Evolutionary conservation across 1,284 basidiomycete genomes (phyloP).

Genomic region (Phenoliferia sp.): DNA sequence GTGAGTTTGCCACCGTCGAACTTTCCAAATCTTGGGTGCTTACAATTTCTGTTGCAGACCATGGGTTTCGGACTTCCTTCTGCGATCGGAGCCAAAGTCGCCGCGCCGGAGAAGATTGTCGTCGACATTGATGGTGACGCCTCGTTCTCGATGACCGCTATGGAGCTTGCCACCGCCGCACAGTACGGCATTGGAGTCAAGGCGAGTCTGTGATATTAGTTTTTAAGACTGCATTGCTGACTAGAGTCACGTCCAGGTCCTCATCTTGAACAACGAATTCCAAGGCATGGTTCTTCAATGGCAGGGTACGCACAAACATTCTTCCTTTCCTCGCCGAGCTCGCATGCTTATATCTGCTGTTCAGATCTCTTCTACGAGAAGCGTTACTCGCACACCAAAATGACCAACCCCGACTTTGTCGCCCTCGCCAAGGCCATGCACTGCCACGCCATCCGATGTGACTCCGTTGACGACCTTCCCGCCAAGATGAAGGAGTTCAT

Average conservation of each 20-base stretch:
- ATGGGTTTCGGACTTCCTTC: conserved; percentile 97
- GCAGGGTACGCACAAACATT: conserved; percentile 70
- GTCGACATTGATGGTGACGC: conserved; percentile 97
- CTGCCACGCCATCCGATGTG: conserved; percentile 80
- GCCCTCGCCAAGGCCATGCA: conserved; percentile 82
- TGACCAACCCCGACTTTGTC: conserved; percentile 93
- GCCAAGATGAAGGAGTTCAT: conserved; percentile 98
- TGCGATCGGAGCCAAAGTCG: conserved; percentile 94
- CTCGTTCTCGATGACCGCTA: conserved; percentile 97
- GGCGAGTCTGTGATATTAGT: conserved; percentile 16
- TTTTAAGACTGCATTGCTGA: not conserved
- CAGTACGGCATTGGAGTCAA: conserved; percentile 93
- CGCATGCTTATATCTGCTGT: not conserved
- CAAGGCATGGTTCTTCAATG: conserved; percentile 99
- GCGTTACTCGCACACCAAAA: conserved; percentile 87
- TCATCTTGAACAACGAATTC: conserved; percentile 68
- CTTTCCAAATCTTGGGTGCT: not conserved
- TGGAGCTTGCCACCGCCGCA: conserved; percentile 92
- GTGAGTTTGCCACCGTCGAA: conserved; percentile 49
- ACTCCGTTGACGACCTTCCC: conserved; percentile 68
- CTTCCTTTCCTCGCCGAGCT: not conserved
- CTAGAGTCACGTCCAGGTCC: conserved; percentile 39
- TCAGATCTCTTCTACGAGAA: conserved; percentile 90
- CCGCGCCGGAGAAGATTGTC: conserved; percentile 86
- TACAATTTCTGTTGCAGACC: conserved; percentile 52